Base-by-base conservation (phyloP, 306 rosid species). In the Purshia tridentata region DNA sequence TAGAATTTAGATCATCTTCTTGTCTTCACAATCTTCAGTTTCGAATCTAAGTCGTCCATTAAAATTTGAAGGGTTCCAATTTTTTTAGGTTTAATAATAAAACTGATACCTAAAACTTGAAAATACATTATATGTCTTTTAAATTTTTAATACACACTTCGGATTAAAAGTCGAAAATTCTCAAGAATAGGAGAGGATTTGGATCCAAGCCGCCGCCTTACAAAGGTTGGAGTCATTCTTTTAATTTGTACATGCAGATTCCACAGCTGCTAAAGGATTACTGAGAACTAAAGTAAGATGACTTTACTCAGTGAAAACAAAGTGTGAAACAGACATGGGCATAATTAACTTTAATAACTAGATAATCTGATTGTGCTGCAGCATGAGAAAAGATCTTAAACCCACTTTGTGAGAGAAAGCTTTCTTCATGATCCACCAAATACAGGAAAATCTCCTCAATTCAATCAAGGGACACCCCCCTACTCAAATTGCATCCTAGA, bases 351-450 rank as follows among this genome's bases (percentile, higher is more conserved):
- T 59, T 55, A 69, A 16, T 47, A 63, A 44, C 46, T 4, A 77
- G 82, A 52, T 79, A 70, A 79, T 85, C 82, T 68, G 67, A 56
- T 52, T 52, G 23, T 19, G 53, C 51, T 72, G 80, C 55, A 64
- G 73, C 37, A 56, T 70, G 80, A 60, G 69, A 74, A 74, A 55
- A 65, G 80, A 70, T 70, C 54, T 76, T 51, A 40, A 37, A 35
- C 72, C 72, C 79, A 66, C 77, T 65, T 72, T 72, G 69, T 72
- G 69, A 52, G 76, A 67, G 40, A 20, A 79, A 78, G 67, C 78
- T 78, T 76, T 45, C 77, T 65, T 70, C 79, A 78, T 16, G 51
- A 73, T 73, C 83, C 84, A 79, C 81, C 79, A 71, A 63, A 48
- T 70, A 44, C 53, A 76, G 76, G 66, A 57, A 53, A 41, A 71